Evolutionary conservation across 2,329 filamentous ascomycete species (phyloP).

Genomic region (Xylaria sp.): DNA sequence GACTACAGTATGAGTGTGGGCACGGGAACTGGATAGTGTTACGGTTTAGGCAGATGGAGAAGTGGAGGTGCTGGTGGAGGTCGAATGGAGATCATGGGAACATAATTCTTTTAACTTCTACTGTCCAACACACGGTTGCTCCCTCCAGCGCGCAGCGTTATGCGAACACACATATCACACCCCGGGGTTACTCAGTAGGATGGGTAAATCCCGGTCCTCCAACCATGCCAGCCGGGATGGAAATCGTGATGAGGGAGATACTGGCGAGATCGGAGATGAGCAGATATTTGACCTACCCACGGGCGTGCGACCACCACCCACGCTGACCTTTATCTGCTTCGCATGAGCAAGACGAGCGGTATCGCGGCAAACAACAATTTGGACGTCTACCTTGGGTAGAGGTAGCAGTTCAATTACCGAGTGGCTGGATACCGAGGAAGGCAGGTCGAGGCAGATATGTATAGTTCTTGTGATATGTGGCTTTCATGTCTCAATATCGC

Average conservation of each 20-base stretch:
- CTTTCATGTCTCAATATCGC: constrained; percentile 1
- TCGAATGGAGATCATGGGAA: constrained; percentile 2
- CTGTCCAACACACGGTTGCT: constrained; percentile 5
- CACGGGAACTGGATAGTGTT: constrained; percentile 21
- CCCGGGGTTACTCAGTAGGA: neutral
- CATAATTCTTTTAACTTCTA: neutral
- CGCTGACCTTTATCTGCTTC: neutral
- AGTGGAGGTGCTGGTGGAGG: constrained; percentile 31
- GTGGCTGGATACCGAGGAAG: constrained; percentile 4
- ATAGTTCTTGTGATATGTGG: neutral
- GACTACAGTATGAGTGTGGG: constrained; percentile 10
- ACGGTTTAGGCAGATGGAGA: constrained; percentile 17
- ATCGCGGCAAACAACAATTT: neutral
- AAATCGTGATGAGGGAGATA: neutral
- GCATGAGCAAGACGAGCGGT: neutral
- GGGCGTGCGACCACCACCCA: neutral
- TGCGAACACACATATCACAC: neutral
- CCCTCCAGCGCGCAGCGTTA: neutral
- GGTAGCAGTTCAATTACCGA: neutral
- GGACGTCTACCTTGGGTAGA: neutral
- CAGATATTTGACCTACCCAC: neutral
- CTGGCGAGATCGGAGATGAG: constrained; percentile 31
- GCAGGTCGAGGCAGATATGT: neutral
- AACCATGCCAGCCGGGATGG: neutral
- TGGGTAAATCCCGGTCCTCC: neutral